Percentiles rank a stretch among this genome's conserved stretches.
These are phyloP conservation scores for Lactarius sanguifluus DNA, from an alignment of 768 basidiomycete species.

Conservation along the genomic window DNA sequence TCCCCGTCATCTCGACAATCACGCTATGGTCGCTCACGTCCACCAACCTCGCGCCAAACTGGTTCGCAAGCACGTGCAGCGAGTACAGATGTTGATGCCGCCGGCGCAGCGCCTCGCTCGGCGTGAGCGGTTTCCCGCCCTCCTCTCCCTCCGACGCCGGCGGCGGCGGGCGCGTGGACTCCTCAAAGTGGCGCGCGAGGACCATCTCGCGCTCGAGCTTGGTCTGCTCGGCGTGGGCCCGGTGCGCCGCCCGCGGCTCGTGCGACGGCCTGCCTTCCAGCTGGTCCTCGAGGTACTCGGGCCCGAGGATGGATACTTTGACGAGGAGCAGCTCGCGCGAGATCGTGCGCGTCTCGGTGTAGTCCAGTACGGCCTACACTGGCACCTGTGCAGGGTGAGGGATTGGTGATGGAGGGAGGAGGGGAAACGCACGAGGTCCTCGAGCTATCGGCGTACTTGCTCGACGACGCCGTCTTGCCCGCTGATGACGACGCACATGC, in stretches of 20 bases:
- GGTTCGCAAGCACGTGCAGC: constrained; percentile 77
- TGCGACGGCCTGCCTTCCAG: constrained; percentile 82
- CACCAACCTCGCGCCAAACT: constrained; percentile 91
- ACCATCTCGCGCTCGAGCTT: constrained; percentile 71
- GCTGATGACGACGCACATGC: constrained; percentile 96
- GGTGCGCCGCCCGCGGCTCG: constrained; percentile 52
- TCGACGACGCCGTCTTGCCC: constrained; percentile 98
- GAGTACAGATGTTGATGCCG: constrained; percentile 90
- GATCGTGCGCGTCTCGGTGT: constrained; percentile 89
- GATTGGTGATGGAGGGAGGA: background rate
- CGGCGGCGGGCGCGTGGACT: constrained; percentile 41
- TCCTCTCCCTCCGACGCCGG: background rate
- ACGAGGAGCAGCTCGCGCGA: constrained; percentile 91
- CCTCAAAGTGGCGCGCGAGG: constrained; percentile 79
- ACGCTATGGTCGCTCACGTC: constrained; percentile 94
- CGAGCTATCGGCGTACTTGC: constrained; percentile 92
- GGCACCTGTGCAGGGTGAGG: constrained; percentile 64
- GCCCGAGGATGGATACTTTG: constrained; percentile 96
- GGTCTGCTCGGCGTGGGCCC: constrained; percentile 35
- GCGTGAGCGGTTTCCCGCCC: constrained; percentile 39
- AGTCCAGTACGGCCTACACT: constrained; percentile 97
- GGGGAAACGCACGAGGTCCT: constrained; percentile 76
- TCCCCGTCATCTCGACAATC: constrained; percentile 93
- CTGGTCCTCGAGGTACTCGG: constrained; percentile 94
- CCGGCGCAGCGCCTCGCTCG: constrained; percentile 80